Base-by-base conservation (phyloP, 2,329 filamentous ascomycete species). In the Aspergillus uvarum region DNA sequence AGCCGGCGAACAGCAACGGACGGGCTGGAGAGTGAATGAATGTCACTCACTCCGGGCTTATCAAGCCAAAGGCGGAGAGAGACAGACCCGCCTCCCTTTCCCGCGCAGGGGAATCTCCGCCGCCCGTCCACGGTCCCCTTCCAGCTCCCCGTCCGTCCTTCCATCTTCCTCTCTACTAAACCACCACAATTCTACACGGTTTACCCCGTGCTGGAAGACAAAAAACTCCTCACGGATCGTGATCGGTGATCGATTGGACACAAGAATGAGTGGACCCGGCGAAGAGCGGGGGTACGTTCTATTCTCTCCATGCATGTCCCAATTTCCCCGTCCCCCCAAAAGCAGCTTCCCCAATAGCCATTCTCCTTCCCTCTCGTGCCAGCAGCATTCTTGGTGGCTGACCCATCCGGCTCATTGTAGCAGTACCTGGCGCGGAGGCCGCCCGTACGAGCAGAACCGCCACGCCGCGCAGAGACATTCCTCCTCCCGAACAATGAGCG, bases 351-450 rank as follows among this genome's bases (percentile, higher is more conserved):
- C 14, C 38, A 6, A 44, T 44, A 14, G 6, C 19, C 8, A 8
- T 7, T 42, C 12, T 29, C 10, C 19, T 35, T 29, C 7, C 21
- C 32, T 12, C 51, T 19, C 44, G 47, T 47, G 26, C 32, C 38
- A 44, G n/a, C 16, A 44, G 38, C 52, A 14, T 48, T 47, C 19
- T 53, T 54, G 38, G 19, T 56, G 58, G n/a, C 11, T 44, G 32
- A 21, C 19, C 10, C 48, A 26, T 44, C 44, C 14, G 16, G 32
- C n/a, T 19, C 24, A 22, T 21, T 35, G 31, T 32, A 55, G 42
- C 19, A 48, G 26, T 53, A 78, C 75, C 71, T 78, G 76, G 76
- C 75, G 76, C 63, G 70, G 75, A 64, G 74, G 75, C 59, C 75
- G 72, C 54, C 63, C 68, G 31, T 72, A 70, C 62, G 69, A 73